Conservation (phyloP, 305 asterid genomes). For the Rubia balearica region DNA sequence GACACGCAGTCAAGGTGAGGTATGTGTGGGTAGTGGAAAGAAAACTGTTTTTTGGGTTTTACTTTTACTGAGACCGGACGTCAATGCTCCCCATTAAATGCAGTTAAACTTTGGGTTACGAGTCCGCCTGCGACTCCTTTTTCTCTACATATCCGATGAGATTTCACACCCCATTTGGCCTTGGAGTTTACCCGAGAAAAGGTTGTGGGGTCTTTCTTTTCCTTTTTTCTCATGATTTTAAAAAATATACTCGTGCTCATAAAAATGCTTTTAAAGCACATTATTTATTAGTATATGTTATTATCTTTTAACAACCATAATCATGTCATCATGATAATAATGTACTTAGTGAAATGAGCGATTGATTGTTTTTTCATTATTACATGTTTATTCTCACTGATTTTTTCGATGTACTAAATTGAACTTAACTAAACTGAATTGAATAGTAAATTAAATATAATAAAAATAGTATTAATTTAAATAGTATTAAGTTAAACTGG, state of each 20-base stretch:
- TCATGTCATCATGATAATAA: background rate
- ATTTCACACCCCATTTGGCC: constrained; percentile 6
- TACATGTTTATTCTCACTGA: background rate
- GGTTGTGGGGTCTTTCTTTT: constrained; percentile 17
- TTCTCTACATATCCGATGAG: constrained; percentile 21
- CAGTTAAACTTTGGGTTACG: constrained; percentile 34
- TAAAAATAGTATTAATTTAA: too few relatives aligned
- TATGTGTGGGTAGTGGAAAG: background rate
- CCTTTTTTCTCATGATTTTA: background rate
- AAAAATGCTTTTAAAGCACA: background rate
- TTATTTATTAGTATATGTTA: background rate
- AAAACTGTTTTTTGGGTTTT: constrained; percentile 12
- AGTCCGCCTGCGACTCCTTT: constrained; percentile 16
- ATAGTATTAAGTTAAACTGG: too few relatives aligned
- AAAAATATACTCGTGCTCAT: background rate
- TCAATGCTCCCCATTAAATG: constrained; percentile 42
- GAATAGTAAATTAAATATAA: too few relatives aligned
- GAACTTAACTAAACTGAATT: too few relatives aligned
- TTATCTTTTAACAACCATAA: background rate
- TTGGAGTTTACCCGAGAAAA: constrained; percentile 17
- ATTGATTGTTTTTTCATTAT: background rate
- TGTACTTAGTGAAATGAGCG: background rate
- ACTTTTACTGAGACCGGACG: constrained; percentile 40
- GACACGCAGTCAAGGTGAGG: constrained; percentile 19
- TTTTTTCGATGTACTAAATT: too few relatives aligned